Evolutionary conservation across 306 rosid genomes (phyloP).

Genomic region (Quillaja saponaria): DNA sequence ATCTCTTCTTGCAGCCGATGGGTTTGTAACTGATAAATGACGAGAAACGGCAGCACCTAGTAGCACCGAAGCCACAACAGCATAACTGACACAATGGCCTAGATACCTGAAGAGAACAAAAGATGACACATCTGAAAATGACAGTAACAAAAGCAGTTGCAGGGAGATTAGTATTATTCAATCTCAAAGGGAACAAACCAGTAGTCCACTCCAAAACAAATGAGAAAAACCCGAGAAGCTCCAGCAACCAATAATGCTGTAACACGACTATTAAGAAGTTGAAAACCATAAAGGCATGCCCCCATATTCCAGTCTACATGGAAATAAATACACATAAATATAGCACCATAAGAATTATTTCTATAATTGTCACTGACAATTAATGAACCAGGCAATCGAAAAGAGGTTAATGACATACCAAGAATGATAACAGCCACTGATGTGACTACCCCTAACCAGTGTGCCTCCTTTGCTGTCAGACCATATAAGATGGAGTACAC

Average conservation of each 20-base stretch:
- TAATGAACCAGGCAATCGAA: slow-evolving; percentile 23
- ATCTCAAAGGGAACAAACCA: slow-evolving; percentile 62
- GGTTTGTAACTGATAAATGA: slow-evolving; percentile 80
- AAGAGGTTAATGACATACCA: slow-evolving; percentile 49
- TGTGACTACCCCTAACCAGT: slow-evolving; percentile 96
- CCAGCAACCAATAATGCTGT: slow-evolving; percentile 93
- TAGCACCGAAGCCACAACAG: slow-evolving; percentile 90
- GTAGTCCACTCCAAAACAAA: slow-evolving; percentile 96
- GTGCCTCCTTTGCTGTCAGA: slow-evolving; percentile 71
- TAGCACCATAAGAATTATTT: slow-evolving; percentile 26
- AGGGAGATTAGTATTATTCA: slow-evolving; percentile 10
- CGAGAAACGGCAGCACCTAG: slow-evolving; percentile 96
- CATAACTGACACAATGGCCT: slow-evolving; percentile 99
- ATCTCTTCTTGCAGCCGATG: slow-evolving; percentile 97
- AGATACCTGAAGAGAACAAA: slow-evolving; percentile 66
- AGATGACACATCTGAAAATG: slow-evolving; percentile 24
- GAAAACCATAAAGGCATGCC: slow-evolving; percentile 93
- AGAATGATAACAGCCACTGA: slow-evolving; percentile 95
- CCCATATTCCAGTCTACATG: slow-evolving; percentile 98
- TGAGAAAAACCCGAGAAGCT: slow-evolving; percentile 91
- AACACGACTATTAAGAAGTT: slow-evolving; percentile 87
- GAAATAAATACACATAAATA: slow-evolving; percentile 23
- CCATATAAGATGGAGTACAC: slow-evolving; percentile 93
- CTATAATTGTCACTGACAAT: background rate
- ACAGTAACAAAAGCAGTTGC: slow-evolving; percentile 26